Conservation (phyloP, 2,329 filamentous ascomycete genomes). For the Alternaria novae-zelandiae region DNA sequence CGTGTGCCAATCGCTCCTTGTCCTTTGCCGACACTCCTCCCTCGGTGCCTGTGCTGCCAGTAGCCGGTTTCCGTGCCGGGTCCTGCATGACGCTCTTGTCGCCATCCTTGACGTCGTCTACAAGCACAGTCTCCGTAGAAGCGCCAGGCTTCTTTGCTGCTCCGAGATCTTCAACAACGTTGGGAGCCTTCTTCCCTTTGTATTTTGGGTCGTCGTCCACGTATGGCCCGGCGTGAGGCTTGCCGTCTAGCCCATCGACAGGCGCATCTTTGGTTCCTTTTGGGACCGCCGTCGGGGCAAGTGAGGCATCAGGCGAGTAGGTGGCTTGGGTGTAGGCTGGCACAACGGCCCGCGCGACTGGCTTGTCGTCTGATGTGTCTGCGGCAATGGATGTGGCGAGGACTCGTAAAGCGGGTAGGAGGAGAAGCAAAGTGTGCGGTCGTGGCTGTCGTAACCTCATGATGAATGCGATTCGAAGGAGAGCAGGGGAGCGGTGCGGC, state of each 20-base stretch:
- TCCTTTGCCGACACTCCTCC: constrained; percentile 89
- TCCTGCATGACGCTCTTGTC: constrained; percentile 92
- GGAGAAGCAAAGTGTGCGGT: constrained; percentile 56
- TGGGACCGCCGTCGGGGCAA: constrained; percentile 26
- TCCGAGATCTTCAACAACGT: constrained; percentile 48
- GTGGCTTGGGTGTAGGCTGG: constrained; percentile 30
- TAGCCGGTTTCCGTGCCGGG: constrained; percentile 74
- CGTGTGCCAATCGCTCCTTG: constrained; percentile 73
- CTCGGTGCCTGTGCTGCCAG: constrained; percentile 86
- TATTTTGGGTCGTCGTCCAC: constrained; percentile 60
- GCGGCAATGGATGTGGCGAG: constrained; percentile 57
- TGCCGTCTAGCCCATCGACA: constrained; percentile 90
- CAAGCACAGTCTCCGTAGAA: constrained; percentile 33
- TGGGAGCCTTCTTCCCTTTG: constrained; percentile 43
- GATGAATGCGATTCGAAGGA: constrained; percentile 26
- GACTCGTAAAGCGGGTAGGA: constrained; percentile 67
- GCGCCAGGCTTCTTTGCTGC: constrained; percentile 37
- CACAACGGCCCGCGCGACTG: constrained; percentile 39
- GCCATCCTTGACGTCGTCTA: constrained; percentile 54
- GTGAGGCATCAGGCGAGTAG: constrained; percentile 29
- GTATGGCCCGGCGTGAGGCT: constrained; percentile 86
- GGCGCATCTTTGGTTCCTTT: constrained; percentile 79
- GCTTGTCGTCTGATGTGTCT: constrained; percentile 30
- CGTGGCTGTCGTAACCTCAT: constrained; percentile 67
- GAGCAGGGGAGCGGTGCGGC: constrained; percentile 10